These are phyloP conservation scores for Ophiostoma sp. DNA, from an alignment of 2,329 filamentous ascomycete genomes.

Conservation along the genomic window DNA sequence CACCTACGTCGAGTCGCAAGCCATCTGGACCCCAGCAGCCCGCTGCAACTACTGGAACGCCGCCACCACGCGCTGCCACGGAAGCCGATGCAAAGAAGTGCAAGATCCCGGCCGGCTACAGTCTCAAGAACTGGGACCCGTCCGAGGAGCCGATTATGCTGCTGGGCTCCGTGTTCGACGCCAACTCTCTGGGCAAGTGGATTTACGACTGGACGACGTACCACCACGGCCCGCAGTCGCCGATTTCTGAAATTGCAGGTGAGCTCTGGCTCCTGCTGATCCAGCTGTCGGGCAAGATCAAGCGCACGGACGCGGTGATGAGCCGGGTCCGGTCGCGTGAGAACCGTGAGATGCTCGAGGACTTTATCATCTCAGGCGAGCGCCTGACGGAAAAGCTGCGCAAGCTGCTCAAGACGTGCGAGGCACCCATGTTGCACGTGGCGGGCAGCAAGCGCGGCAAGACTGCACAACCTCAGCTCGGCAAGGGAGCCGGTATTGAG, in stretches of 20 bases:
- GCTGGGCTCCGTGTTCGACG: constrained; percentile 91
- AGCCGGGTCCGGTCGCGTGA: constrained; percentile 66
- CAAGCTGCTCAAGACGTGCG: constrained; percentile 81
- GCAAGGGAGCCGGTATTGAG: constrained; percentile 86
- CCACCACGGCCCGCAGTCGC: constrained; percentile 72
- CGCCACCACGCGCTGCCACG: constrained; percentile 46
- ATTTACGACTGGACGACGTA: constrained; percentile 99
- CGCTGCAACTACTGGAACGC: constrained; percentile 31
- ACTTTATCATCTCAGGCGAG: constrained; percentile 86
- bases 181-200: constrained; percentile 97
- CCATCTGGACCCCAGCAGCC: constrained; percentile 27
- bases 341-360: constrained; percentile 74
- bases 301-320: constrained; percentile 76
- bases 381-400: constrained; percentile 80
- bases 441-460: constrained; percentile 67
- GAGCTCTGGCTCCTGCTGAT: constrained; percentile 95
- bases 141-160: constrained; percentile 89
- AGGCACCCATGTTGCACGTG: constrained; percentile 88
- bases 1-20: constrained; percentile 21
- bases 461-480: constrained; percentile 55
- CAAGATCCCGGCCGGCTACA: constrained; percentile 82
- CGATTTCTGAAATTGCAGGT: constrained; percentile 85
- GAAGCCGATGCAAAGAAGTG: constrained; percentile 58
- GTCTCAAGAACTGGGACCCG: constrained; percentile 97
- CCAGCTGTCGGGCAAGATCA: constrained; percentile 88